Evolutionary conservation across 257 asterid species (phyloP).

Genomic region (Solanum appendiculatum): DNA sequence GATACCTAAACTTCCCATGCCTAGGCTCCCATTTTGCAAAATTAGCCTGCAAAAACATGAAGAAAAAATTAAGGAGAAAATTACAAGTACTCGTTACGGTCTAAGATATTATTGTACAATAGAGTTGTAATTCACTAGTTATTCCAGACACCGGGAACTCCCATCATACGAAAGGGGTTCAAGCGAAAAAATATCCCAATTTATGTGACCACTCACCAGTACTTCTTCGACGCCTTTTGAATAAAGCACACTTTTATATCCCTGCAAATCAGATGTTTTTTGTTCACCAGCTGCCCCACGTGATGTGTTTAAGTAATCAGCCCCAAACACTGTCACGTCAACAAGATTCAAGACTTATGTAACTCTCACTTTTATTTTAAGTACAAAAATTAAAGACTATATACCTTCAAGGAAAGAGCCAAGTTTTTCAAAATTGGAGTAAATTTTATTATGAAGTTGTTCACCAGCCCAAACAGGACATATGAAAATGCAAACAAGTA

Average conservation of each 20-base stretch:
- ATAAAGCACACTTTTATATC: conserved; percentile 33
- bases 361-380: neutral
- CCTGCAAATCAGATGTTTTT: conserved; percentile 13
- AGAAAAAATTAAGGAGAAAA: neutral
- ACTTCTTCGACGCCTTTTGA: conserved; percentile 46
- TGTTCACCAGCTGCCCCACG: conserved; percentile 5
- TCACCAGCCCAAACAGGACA: conserved; percentile 79
- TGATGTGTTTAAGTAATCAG: conserved; percentile 25
- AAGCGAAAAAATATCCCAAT: neutral
- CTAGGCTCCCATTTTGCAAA: conserved; percentile 74
- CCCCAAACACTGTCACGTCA: conserved; percentile 36
- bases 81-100: neutral
- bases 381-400: neutral
- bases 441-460: conserved; percentile 49
- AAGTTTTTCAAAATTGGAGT: conserved; percentile 49
- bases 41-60: conserved; percentile 27
- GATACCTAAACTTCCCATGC: conserved; percentile 50
- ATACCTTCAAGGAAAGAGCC: conserved; percentile 51
- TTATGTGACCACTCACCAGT: conserved; percentile 27
- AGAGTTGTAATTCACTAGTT: too few species aligned
- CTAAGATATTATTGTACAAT: too few species aligned
- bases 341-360: neutral
- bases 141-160: too few species aligned
- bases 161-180: too few species aligned
- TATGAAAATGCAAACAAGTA: conserved; percentile 30